Base-by-base conservation (phyloP, 106 monocot genomes). In the Platanthera zijinensis region DNA sequence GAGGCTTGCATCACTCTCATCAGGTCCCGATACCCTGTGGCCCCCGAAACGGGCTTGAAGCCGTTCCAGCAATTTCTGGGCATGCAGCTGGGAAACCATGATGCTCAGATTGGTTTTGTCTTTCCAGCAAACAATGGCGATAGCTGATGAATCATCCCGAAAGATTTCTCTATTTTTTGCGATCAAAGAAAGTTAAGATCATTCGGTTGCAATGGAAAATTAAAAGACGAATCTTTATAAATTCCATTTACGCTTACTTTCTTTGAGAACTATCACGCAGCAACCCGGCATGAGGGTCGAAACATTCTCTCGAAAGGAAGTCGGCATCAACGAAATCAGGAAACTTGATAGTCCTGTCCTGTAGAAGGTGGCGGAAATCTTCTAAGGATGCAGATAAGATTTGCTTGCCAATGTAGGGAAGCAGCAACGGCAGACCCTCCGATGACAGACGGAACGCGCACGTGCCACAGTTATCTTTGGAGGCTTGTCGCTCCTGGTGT, bases 61-160 rank as follows among this genome's bases (percentile, higher is more conserved):
- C 71, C 99, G 89, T 64, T 86, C 89, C 39, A 92, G 92, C 5
- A 99, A 80, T 78, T 99, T 88, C 46, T 83, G 70, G 8, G 78
- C 84, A 80, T 99, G 94, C 77, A 85, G 69, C 56, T 87, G 83
- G 3, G 94, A 94, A 48, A 94, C 86, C 94, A 99, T 90, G 52
- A 94, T 82, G 73, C 94, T 88, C 62, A 99, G 52, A 71, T 89
- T 99, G 4, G 88, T 85, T 81, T 85, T 94, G 7, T 94, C 99
- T 94, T 88, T 99, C 99, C 99, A 99, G 79, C 99, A 94, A 47
- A 89, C 86, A 52, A 99, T 87, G 10, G 94, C 89, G 53, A 94
- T 85, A 9, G 89, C 79, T 2, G 92, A 88, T 14, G 84, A 81
- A 86, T 86, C 87, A 21, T 69, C 78, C 72, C 25, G 5, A 45